These are phyloP conservation scores for Cyberlindnera sargentensis DNA, from an alignment of 805 yeast species.

Conservation along the genomic window DNA sequence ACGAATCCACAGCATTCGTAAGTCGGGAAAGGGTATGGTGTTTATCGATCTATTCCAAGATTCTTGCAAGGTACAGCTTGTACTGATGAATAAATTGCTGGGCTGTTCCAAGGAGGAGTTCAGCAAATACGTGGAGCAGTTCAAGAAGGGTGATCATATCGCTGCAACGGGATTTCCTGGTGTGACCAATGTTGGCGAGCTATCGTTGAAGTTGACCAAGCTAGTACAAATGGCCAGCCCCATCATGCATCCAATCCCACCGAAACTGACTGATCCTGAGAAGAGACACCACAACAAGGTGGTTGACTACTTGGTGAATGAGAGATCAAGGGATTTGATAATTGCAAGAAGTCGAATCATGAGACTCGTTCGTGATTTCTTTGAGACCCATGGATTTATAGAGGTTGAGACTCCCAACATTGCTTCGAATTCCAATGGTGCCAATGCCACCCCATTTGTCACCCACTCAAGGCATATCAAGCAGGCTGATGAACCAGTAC, in stretches of 20 bases:
- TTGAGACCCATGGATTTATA: conserved; percentile 48
- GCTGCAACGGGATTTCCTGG: conserved; percentile 67
- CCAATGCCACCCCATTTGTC: conserved; percentile 81
- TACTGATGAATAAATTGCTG: conserved; percentile 47
- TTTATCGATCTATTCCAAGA: conserved; percentile 70
- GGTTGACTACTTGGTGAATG: conserved; percentile 62
- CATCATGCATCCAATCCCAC: conserved; percentile 64
- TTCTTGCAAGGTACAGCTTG: conserved; percentile 48
- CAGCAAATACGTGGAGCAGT: conserved; percentile 24
- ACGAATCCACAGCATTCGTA: conserved; percentile 48
- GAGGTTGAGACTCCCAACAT: conserved; percentile 90
- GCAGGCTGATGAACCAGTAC: conserved; percentile 21
- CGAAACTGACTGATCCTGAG: conserved; percentile 45
- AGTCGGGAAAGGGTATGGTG: conserved; percentile 59
- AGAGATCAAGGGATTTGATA: conserved; percentile 39
- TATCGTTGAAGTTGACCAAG: conserved; percentile 55
- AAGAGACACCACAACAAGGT: conserved; percentile 63
- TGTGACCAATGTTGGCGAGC: conserved; percentile 68
- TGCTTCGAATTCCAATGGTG: conserved; percentile 73
- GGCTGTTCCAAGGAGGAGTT: conserved; percentile 37
- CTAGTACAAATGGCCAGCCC: conserved; percentile 56
- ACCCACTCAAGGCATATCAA: conserved; percentile 37
- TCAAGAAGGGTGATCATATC: conserved; percentile 70
- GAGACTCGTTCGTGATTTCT: conserved; percentile 47
- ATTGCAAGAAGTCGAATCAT: conserved; percentile 49